These are phyloP conservation scores for Salicornia ramosissima DNA, from an alignment of 148 eudicot species.

Conservation along the genomic window DNA sequence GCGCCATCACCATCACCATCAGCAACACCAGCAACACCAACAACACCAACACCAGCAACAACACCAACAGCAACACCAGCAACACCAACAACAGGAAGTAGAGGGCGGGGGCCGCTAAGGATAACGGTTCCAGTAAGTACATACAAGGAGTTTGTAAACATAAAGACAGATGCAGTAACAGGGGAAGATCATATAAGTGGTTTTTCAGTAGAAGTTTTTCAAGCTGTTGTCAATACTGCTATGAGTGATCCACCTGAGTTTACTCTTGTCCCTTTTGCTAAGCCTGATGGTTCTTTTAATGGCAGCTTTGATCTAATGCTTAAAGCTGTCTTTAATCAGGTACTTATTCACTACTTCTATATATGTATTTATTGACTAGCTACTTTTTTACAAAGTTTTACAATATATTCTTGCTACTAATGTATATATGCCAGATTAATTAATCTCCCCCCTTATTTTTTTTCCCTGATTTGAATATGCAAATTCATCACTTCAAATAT, in stretches of 20 bases:
- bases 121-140: slow-evolving; percentile 27
- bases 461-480: too few relatives aligned
- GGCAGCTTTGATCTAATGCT: slow-evolving; percentile 29
- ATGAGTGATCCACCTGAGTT: neutral
- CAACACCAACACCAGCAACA: slow-evolving; percentile 4
- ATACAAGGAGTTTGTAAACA: slow-evolving; percentile 21
- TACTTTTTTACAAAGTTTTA: too few relatives aligned
- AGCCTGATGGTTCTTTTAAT: slow-evolving; percentile 22
- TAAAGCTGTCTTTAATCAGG: slow-evolving; percentile 20
- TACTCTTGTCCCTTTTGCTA: slow-evolving; percentile 15
- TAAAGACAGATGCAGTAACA: slow-evolving; percentile 4
- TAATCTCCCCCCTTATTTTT: too few relatives aligned
- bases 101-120: neutral
- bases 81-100: neutral
- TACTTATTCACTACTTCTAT: neutral
- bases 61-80: slow-evolving; percentile 9
- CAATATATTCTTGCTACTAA: too few relatives aligned
- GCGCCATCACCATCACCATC: slow-evolving; percentile 4
- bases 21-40: slow-evolving; percentile 1
- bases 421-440: too few relatives aligned
- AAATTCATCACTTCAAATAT: too few relatives aligned
- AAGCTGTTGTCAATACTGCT: slow-evolving; percentile 18
- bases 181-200: slow-evolving; percentile 9
- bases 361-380: too few relatives aligned
- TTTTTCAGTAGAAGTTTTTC: slow-evolving; percentile 27